A percentile compares a stretch with the other conserved stretches of the same genome.
Evolutionary conservation across 352 stramenopile species (phyloP).

Genomic region (Globisporangium alternatum): DNA sequence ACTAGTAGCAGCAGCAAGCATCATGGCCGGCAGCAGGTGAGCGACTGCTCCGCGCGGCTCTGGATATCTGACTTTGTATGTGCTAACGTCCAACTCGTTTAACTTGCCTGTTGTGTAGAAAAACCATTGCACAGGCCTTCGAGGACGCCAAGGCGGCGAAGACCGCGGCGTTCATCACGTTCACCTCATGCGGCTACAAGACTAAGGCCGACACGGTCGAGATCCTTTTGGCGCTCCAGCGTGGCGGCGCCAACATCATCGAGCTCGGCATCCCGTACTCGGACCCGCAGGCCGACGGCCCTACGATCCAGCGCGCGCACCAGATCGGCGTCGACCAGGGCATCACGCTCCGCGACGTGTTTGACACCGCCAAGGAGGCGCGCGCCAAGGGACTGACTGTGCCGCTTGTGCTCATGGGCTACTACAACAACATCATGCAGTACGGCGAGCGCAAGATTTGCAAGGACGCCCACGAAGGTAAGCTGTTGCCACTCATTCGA

Average conservation of each 20-base stretch:
- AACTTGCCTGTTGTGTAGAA: slow-evolving; percentile 23
- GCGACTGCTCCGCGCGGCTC: background rate
- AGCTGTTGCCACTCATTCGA: too few species aligned
- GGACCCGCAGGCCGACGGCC: slow-evolving; percentile 97
- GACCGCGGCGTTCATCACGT: slow-evolving; percentile 94
- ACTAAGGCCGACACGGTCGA: slow-evolving; percentile 93
- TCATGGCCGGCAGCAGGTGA: slow-evolving; percentile 1
- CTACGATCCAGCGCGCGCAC: slow-evolving; percentile 96
- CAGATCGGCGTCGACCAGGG: slow-evolving; percentile 94
- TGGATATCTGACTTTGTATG: too few species aligned
- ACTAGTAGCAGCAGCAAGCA: background rate
- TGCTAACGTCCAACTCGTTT: background rate
- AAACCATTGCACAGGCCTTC: slow-evolving; percentile 65
- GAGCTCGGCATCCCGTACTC: slow-evolving; percentile 98
- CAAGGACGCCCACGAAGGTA: slow-evolving; percentile 69
- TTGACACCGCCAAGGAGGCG: slow-evolving; percentile 91
- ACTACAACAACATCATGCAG: slow-evolving; percentile 99
- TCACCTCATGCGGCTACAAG: slow-evolving; percentile 96
- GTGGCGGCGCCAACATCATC: slow-evolving; percentile 95
- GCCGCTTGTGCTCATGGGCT: slow-evolving; percentile 98
- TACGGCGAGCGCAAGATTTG: slow-evolving; percentile 94
- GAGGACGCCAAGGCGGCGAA: slow-evolving; percentile 63
- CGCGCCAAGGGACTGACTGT: slow-evolving; percentile 90
- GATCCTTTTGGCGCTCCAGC: slow-evolving; percentile 95
- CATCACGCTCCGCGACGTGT: slow-evolving; percentile 91